A percentile compares a stretch with the other conserved stretches of the same genome.
Evolutionary conservation across 768 basidiomycete genomes (phyloP).

Genomic region (Hortiboletus campestris): DNA sequence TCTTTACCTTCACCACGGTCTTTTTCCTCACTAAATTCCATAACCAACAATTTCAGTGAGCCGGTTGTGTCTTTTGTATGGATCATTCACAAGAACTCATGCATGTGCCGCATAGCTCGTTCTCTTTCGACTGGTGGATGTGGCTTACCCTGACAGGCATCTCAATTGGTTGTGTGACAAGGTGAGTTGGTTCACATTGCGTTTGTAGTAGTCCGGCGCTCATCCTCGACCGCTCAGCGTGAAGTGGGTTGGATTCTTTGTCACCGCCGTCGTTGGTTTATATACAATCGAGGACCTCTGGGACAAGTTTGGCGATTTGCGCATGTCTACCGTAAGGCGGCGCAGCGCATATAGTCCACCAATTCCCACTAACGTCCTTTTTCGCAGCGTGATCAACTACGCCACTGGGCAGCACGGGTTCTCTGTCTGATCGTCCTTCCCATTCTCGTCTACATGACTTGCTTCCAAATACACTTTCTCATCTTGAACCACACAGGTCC

Average conservation of each 20-base stretch:
- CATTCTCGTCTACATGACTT: conserved; percentile 87
- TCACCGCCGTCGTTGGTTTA: conserved; percentile 89
- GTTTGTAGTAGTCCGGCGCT: not conserved
- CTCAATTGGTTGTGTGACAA: conserved; percentile 93
- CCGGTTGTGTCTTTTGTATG: conserved; percentile 1
- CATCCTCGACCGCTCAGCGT: conserved; percentile 50
- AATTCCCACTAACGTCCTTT: conserved; percentile 6
- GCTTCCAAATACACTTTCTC: conserved; percentile 96
- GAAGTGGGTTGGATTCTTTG: conserved; percentile 95
- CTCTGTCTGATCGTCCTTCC: conserved; percentile 86
- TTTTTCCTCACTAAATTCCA: conserved; percentile 96
- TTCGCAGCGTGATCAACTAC: conserved; percentile 74
- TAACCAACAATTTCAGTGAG: conserved; percentile 92
- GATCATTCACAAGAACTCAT: not conserved
- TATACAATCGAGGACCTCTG: conserved; percentile 98
- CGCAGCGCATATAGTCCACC: not conserved
- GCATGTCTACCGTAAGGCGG: conserved; percentile 77
- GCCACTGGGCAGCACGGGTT: conserved; percentile 89
- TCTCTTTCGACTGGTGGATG: conserved; percentile 96
- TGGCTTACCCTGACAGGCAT: conserved; percentile 93
- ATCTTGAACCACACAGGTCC: conserved; percentile 92
- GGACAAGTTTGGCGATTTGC: conserved; percentile 96
- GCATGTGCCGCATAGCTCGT: conserved; percentile 53
- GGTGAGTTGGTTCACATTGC: conserved; percentile 42
- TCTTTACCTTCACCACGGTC: conserved; percentile 97